These are phyloP conservation scores for Chaetothyriales sp. DNA, from an alignment of 2,329 filamentous ascomycete genomes.

Conservation along the genomic window DNA sequence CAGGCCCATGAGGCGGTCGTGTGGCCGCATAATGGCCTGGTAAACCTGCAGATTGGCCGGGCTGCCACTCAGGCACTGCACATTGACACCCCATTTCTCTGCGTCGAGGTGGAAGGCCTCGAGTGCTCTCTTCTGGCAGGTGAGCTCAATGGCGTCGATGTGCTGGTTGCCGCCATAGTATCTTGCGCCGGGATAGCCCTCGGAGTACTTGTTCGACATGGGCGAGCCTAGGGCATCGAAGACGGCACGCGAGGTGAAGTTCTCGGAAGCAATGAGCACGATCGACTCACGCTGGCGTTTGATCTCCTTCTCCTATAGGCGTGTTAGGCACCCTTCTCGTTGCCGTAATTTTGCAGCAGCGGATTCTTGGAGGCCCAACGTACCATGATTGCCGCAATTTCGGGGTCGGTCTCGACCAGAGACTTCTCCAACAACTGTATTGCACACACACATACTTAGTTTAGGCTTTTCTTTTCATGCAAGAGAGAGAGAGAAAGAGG, in stretches of 20 bases:
- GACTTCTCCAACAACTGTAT: conserved; percentile 86
- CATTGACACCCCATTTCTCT: conserved; percentile 91
- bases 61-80: conserved; percentile 70
- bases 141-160: conserved; percentile 75
- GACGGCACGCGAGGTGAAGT: conserved; percentile 86
- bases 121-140: conserved; percentile 81
- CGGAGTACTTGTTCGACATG: conserved; percentile 98
- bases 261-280: conserved; percentile 89
- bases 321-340: background rate
- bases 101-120: conserved; percentile 71
- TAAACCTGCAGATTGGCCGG: conserved; percentile 71
- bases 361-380: too few relatives aligned
- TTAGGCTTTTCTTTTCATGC: conserved; percentile 4
- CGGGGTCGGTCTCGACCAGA: conserved; percentile 76
- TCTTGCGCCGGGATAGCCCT: conserved; percentile 88
- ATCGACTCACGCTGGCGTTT: conserved; percentile 93
- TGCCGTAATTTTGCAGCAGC: background rate
- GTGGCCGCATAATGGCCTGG: conserved; percentile 85
- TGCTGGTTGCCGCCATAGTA: conserved; percentile 97
- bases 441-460: conserved; percentile 20
- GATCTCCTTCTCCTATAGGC: conserved; percentile 55
- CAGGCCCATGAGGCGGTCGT: conserved; percentile 92
- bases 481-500: too few relatives aligned
- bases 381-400: conserved; percentile 47
- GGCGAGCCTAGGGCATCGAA: conserved; percentile 82